Evolutionary conservation across 805 yeast genomes (phyloP), one percentile per base, ranked within the genome.

Genomic region (Diddensiella transvaalensis): DNA sequence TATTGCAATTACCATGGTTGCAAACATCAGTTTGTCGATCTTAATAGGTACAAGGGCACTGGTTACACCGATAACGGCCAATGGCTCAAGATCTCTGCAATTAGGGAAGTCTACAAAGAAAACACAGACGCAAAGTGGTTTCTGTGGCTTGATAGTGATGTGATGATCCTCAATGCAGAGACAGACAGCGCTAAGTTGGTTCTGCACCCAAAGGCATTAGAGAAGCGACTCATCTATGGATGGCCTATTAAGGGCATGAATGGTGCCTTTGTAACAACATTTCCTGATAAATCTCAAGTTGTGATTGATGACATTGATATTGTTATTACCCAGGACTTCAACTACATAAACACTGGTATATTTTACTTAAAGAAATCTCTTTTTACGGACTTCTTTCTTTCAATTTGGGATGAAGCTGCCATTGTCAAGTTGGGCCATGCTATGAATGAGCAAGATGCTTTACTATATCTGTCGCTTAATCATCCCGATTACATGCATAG

Each of bases 81-180:
- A 11, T 66, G 70, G 70, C 53, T 50, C 41, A 66, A 66, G 40
- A 47, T 67, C 23, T 62, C 64, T 13, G 66, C 69, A 17, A 58
- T 66, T 21, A 52, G 52, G 39, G 62, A 66, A 11, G 57, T 64
- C 2, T 62, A 62, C 26, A 55, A 55, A 11, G 40, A 36, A 17
- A 45, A 61, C 43, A 66, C 69, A 2, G 58, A 63, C 2, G 65
- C 60, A n/a, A 67, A 66, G 44, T 66, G 70, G 70, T 51, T 66
- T 30, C 65, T 67, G 66, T 66, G 68, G 69, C 55, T 67, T 11
- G 70, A 66, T 47, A 50, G 56, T 6, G 70, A 66, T 37, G 61
- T 62, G 11, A 50, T 66, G 22, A 58, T 66, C 42, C 61, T 64
- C 63, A 63, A 64, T 29, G 58, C 59, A 3, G 43, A 51, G 8